Evolutionary conservation across 352 stramenopile species (phyloP).

Genomic region (Globisporangium parvum): DNA sequence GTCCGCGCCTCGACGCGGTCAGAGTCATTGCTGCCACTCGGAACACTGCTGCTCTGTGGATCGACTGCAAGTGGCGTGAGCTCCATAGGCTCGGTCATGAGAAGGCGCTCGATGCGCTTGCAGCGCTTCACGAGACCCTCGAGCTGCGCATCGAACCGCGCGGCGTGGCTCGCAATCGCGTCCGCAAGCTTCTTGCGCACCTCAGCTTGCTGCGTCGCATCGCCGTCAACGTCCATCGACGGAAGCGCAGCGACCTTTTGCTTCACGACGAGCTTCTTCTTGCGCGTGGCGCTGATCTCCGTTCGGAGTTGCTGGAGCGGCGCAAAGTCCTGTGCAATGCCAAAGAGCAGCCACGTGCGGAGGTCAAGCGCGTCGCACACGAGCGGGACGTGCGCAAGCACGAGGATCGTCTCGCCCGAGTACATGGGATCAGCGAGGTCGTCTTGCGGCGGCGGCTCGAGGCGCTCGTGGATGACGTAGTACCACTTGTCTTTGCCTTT

Average conservation of each 20-base stretch:
- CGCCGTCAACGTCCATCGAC: constrained; percentile 36
- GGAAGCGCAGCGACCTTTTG: constrained; percentile 47
- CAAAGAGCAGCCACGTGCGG: constrained; percentile 52
- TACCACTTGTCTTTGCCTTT: constrained; percentile 50
- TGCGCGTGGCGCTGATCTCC: constrained; percentile 23
- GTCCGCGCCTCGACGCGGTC: constrained; percentile 37
- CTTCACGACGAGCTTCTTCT: constrained; percentile 43
- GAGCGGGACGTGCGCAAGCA: constrained; percentile 50
- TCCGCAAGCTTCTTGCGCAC: constrained; percentile 51
- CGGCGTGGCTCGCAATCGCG: constrained; percentile 25
- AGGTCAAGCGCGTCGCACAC: constrained; percentile 49
- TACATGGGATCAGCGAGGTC: constrained; percentile 57
- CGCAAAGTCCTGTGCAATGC: constrained; percentile 48
- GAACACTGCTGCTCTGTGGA: constrained; percentile 4
- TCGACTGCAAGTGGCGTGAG: constrained; percentile 32
- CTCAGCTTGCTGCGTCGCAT: constrained; percentile 38
- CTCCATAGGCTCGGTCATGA: constrained; percentile 56
- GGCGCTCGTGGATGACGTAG: constrained; percentile 62
- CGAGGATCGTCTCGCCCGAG: constrained; percentile 36
- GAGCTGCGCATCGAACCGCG: constrained; percentile 43
- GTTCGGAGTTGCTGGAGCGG: constrained; percentile 32
- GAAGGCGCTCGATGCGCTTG: constrained; percentile 34
- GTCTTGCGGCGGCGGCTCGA: constrained; percentile 51
- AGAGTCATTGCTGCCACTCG: background rate
- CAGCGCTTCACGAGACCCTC: constrained; percentile 19